Conservation (phyloP, 345 rosid genomes). For the Salix brachista region DNA sequence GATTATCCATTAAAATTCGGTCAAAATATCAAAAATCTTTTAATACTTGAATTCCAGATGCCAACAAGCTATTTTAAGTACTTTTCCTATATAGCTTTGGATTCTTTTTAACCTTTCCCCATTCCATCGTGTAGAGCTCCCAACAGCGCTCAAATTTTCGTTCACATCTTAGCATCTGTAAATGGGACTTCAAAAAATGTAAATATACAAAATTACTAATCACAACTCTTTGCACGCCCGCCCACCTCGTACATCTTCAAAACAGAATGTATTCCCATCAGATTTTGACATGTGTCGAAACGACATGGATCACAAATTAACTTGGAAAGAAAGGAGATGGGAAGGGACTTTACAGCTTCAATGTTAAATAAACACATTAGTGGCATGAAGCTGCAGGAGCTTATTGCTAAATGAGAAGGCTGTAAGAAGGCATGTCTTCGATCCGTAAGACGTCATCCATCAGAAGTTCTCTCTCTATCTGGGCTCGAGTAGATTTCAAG, state of each 20-base stretch:
- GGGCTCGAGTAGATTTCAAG: constrained; percentile 65
- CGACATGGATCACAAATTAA: background rate
- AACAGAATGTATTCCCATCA: background rate
- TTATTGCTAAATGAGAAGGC: constrained; percentile 50
- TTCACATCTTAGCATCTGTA: background rate
- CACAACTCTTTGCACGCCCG: background rate
- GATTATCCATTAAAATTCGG: too few relatives aligned
- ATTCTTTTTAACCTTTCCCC: background rate
- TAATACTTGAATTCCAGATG: constrained; percentile 35
- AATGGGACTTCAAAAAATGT: background rate
- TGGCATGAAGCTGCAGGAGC: background rate
- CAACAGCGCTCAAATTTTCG: background rate
- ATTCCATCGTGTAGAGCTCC: background rate
- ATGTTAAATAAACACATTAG: background rate
- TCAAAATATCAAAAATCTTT: too few relatives aligned
- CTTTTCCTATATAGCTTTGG: too few relatives aligned
- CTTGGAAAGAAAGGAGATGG: background rate
- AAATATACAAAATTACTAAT: background rate
- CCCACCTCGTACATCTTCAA: background rate
- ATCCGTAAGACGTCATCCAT: constrained; percentile 69
- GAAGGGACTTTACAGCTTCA: background rate
- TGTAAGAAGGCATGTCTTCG: constrained; percentile 88
- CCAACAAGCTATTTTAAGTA: background rate
- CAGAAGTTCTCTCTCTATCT: constrained; percentile 78
- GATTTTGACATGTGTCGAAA: background rate